Evolutionary conservation across 768 basidiomycete genomes (phyloP).

Genomic region (Chalciporus piperatus): DNA sequence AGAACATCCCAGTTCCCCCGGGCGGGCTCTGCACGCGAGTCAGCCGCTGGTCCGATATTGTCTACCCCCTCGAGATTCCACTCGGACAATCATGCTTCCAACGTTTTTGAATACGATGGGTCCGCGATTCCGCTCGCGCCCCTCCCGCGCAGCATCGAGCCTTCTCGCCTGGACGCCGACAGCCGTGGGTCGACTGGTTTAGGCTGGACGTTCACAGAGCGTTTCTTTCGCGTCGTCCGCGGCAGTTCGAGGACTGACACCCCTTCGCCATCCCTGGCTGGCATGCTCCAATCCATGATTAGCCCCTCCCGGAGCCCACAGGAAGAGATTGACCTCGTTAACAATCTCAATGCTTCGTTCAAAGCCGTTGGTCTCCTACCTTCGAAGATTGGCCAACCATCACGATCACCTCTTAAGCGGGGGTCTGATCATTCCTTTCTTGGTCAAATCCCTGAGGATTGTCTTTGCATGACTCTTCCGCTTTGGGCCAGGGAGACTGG

Average conservation of each 20-base stretch:
- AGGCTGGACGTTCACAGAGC: slow-evolving; percentile 15
- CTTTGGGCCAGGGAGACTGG: slow-evolving; percentile 79
- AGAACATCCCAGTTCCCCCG: not conserved
- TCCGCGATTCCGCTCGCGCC: slow-evolving; percentile 8
- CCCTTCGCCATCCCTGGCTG: slow-evolving; percentile 25
- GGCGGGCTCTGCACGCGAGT: not conserved
- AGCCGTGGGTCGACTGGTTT: slow-evolving; percentile 21
- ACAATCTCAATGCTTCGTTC: slow-evolving; percentile 71
- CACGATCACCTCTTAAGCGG: slow-evolving; percentile 16
- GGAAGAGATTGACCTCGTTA: slow-evolving; percentile 67
- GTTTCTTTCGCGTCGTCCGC: slow-evolving; percentile 22
- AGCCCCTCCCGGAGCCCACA: slow-evolving; percentile 60
- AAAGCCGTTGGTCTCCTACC: slow-evolving; percentile 77
- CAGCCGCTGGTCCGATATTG: slow-evolving; percentile 20
- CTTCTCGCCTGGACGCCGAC: slow-evolving; percentile 33
- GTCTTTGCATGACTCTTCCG: slow-evolving; percentile 81
- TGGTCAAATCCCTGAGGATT: slow-evolving; percentile 60
- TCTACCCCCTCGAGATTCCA: slow-evolving; percentile 10
- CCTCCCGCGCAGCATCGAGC: slow-evolving; percentile 38
- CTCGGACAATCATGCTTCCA: slow-evolving; percentile 3
- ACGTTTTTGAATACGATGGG: slow-evolving; percentile 7
- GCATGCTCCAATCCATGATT: slow-evolving; percentile 44
- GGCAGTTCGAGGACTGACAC: slow-evolving; percentile 20
- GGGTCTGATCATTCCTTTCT: slow-evolving; percentile 43
- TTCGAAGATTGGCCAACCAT: slow-evolving; percentile 39